Conservation (phyloP, 208 protist genomes). For the Tritrichomonas foetus region DNA sequence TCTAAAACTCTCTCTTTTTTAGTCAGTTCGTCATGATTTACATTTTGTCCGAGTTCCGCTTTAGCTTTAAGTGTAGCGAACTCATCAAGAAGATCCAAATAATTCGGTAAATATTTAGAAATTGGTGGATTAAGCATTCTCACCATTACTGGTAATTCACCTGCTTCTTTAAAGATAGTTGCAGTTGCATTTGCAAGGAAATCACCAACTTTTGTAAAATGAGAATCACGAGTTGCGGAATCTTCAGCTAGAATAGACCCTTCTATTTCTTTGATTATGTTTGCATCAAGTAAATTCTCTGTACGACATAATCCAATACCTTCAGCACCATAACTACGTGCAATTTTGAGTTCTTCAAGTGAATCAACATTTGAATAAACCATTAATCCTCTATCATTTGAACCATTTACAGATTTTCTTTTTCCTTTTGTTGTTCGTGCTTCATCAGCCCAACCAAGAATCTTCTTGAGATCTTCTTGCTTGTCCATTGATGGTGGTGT, state of each 20-base stretch:
- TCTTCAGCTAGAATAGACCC: neutral
- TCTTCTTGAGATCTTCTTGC: neutral
- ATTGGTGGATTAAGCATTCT: neutral
- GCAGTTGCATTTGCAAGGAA: too few relatives aligned
- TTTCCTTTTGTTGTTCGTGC: neutral
- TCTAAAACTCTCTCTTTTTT: neutral
- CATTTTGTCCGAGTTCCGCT: neutral
- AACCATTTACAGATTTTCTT: neutral
- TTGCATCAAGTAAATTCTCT: neutral
- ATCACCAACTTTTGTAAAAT: neutral
- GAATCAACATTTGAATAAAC: neutral
- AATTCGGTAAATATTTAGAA: neutral
- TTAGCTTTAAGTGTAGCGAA: neutral
- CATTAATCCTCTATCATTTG: neutral
- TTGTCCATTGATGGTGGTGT: neutral
- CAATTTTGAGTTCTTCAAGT: neutral
- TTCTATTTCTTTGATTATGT: neutral
- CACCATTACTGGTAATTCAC: neutral
- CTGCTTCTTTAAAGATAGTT: neutral
- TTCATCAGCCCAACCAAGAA: neutral
- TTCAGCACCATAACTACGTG: neutral
- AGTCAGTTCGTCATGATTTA: neutral
- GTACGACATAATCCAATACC: neutral
- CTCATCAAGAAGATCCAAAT: neutral
- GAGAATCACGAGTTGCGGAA: neutral